Base-by-base conservation (phyloP, 108 stramenopile species). In the Fistulifera pelliculosa region DNA sequence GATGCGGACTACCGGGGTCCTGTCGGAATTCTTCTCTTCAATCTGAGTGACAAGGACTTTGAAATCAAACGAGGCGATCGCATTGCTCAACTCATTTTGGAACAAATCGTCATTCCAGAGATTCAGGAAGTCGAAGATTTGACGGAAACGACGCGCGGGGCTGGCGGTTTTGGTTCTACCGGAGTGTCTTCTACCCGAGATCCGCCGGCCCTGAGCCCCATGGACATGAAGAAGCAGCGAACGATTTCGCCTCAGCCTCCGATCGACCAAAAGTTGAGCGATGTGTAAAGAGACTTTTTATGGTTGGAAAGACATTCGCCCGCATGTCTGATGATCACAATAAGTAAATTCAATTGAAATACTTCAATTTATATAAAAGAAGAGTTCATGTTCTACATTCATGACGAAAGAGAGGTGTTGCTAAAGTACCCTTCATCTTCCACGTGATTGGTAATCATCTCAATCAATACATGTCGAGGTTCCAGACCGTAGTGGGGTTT, bases 21-120 rank as follows among this genome's bases (percentile, higher is more conserved):
- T 27, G 96, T 99, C 16, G 98, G 98, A 14, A 96, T 99, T 24
- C 90, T 99, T 8, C 68, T 99, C 25, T 99, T 99, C 84, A 99
- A 99, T 66, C 88, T 94, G 62, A 86, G 91, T 13, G 38, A 64
- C 6, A 81, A 88, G 26, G 93, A 87, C 52, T 95, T 96, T 70
- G 62, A 65, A 26, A 76, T 98, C 21, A 59, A 73, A 19, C 56
- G 59, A 19, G 98, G 98, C n/a, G 98, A 99, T 69, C 87, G 98
- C 18, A 88, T 99, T 52, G 98, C 98, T 2, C 98, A 99, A 70
- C 75, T 99, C n/a, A 91, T 99, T 52, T 62, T 99, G 39, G 98
- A 99, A 66, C 55, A 82, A 42, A 87, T 99, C 52, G 69, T 64
- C 65, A 90, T 96, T 90, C 89, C 75, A 0, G 59, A 65, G 0